Base-by-base conservation (phyloP, 148 eudicot species). In the Pharnaceum exiguum region DNA sequence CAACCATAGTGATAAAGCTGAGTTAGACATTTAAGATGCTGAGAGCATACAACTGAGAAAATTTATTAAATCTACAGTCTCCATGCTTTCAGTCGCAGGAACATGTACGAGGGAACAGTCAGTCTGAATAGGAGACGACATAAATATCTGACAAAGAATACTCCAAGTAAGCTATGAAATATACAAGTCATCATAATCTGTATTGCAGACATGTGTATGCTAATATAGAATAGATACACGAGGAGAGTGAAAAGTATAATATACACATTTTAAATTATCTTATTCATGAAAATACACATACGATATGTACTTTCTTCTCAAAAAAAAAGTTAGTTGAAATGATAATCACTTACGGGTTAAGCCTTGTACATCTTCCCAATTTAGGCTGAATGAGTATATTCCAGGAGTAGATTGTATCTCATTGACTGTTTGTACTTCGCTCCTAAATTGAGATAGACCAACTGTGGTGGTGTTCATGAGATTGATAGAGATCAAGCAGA, bases 301-400 rank as follows among this genome's bases (percentile, higher is more conserved):
- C n/a, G n/a, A n/a, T n/a, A n/a, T n/a, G n/a, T n/a, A n/a, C n/a
- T n/a, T n/a, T n/a, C n/a, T n/a, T n/a, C n/a, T n/a, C n/a, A n/a
- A n/a, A n/a, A n/a, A n/a, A n/a, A n/a, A n/a, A n/a, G n/a, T n/a
- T n/a, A n/a, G n/a, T n/a, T n/a, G n/a, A n/a, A n/a, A n/a, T n/a
- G n/a, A n/a, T n/a, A n/a, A n/a, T n/a, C n/a, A 75, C 86, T 79
- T 82, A 94, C 99, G 91, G 13, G 42, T 77, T 70, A 93, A 71
- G 49, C 59, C 66, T 62, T 72, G 77, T 67, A 93, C 81, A 47
- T 88, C 76, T 45, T 57, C 55, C 99, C 95, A 93, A 18, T 70
- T 73, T 46, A 93, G 82, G 65, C 68, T 83, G 63, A 88, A 85
- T 47, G 96, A 52, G 71, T 44, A 86, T 60, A 93, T 79, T 57